phyloP scores from a whole-genome alignment of 2,329 filamentous ascomycete species.

The Harringtonia lauricola region DNA sequence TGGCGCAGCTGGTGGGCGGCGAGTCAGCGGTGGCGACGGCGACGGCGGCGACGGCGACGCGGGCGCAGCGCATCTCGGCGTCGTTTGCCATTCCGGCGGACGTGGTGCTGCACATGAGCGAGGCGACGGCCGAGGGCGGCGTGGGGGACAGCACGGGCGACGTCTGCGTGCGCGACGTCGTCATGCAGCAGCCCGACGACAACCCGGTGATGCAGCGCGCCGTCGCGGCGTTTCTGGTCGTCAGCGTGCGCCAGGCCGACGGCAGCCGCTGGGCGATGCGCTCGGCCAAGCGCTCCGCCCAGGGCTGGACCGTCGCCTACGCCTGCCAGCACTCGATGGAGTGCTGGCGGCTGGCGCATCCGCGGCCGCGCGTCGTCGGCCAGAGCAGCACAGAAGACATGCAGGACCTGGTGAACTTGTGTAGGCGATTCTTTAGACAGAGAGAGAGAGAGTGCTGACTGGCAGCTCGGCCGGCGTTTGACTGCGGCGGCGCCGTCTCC shows the following conservation, averaged over 20 bases:
- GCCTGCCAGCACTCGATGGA: slow-evolving; percentile 40
- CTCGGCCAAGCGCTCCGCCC: slow-evolving; percentile 29
- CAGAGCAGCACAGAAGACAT: slow-evolving; percentile 36
- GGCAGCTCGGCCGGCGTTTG: slow-evolving; percentile 46
- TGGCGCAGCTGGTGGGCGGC: slow-evolving; percentile 27
- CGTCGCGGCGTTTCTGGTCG: slow-evolving; percentile 37
- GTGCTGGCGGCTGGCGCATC: slow-evolving; percentile 36
- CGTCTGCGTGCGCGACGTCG: background rate
- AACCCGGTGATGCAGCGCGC: slow-evolving; percentile 36
- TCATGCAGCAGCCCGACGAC: slow-evolving; percentile 34
- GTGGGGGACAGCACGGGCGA: slow-evolving; percentile 18
- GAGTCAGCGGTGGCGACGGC: slow-evolving; percentile 35
- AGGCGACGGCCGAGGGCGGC: background rate
- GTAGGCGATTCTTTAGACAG: slow-evolving; percentile 25
- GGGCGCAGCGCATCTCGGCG: slow-evolving; percentile 36
- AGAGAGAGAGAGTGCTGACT: no score
- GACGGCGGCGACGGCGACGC: slow-evolving; percentile 32
- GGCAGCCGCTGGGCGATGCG: slow-evolving; percentile 36
- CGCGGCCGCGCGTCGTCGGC: slow-evolving; percentile 29
- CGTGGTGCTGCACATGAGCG: slow-evolving; percentile 28
- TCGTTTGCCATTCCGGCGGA: slow-evolving; percentile 35
- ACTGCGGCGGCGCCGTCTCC: slow-evolving; percentile 41
- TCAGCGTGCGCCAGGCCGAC: slow-evolving; percentile 31
- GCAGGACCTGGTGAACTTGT: slow-evolving; percentile 30
- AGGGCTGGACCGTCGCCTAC: slow-evolving; percentile 44